These are phyloP conservation scores for Leptodermis oblonga DNA, from an alignment of 257 asterid species.

Conservation along the genomic window DNA sequence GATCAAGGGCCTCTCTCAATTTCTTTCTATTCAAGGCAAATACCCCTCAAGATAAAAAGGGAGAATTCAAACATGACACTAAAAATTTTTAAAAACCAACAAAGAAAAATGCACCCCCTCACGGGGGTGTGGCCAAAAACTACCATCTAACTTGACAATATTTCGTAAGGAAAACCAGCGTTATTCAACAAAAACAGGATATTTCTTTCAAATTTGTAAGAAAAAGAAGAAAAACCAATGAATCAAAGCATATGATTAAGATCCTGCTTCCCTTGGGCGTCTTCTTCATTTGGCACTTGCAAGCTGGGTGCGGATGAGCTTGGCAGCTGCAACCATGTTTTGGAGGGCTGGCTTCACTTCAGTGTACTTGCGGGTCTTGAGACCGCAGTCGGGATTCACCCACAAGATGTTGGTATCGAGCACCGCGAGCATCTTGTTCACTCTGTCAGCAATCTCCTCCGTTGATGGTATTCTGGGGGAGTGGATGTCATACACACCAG, in stretches of 20 bases:
- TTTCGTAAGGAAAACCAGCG: slow-evolving; percentile 13
- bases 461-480: slow-evolving; percentile 94
- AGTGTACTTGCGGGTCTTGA: slow-evolving; percentile 83
- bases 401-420: slow-evolving; percentile 91
- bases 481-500: slow-evolving; percentile 94
- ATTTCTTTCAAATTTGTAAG: slow-evolving; percentile 4
- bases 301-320: slow-evolving; percentile 68
- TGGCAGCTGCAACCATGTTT: slow-evolving; percentile 83
- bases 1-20: not conserved
- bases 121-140: slow-evolving; percentile 18
- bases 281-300: slow-evolving; percentile 59
- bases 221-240: slow-evolving; percentile 4
- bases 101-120: slow-evolving; percentile 22
- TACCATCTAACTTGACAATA: slow-evolving; percentile 12
- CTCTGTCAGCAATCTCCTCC: slow-evolving; percentile 82
- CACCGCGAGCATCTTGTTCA: slow-evolving; percentile 97
- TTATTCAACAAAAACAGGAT: slow-evolving; percentile 23
- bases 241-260: not conserved
- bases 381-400: slow-evolving; percentile 99
- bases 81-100: not conserved
- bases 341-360: slow-evolving; percentile 93
- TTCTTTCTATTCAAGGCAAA: not conserved
- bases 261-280: not conserved
- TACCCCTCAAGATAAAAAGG: not conserved
- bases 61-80: not conserved